Conservation (phyloP, 768 basidiomycete species). For the Gautieria morchelliformis region DNA sequence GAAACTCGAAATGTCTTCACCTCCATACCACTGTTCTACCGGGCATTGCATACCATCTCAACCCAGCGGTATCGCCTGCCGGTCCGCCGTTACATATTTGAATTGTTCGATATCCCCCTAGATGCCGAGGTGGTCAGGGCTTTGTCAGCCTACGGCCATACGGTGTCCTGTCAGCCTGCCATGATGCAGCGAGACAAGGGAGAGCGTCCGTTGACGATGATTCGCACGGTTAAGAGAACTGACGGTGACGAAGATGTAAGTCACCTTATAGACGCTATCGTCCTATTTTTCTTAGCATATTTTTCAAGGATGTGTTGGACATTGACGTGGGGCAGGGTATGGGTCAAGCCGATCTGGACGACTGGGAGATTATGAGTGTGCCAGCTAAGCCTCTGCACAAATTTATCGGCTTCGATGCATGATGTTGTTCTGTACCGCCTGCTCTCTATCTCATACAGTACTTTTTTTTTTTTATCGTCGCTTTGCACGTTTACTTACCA, state of each 20-base stretch:
- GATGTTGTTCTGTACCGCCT: neutral
- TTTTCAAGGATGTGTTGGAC: conserved; percentile 1
- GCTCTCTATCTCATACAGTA: neutral
- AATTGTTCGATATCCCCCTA: conserved; percentile 81
- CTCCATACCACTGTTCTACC: conserved; percentile 71
- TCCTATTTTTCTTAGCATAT: neutral
- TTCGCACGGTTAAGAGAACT: conserved; percentile 6
- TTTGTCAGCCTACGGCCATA: conserved; percentile 41
- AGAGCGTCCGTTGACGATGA: conserved; percentile 8
- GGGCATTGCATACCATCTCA: conserved; percentile 81
- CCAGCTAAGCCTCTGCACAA: conserved; percentile 2
- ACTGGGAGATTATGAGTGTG: conserved; percentile 5
- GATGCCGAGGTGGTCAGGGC: conserved; percentile 49
- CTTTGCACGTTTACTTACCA: neutral
- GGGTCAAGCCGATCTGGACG: neutral
- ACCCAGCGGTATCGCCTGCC: conserved; percentile 86
- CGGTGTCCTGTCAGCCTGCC: conserved; percentile 36
- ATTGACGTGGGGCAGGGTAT: conserved; percentile 4
- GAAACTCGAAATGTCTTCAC: conserved; percentile 70
- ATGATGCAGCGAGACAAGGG: neutral
- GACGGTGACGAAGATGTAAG: conserved; percentile 7
- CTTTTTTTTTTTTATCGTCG: neutral
- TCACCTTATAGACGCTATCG: neutral
- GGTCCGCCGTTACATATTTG: conserved; percentile 85
- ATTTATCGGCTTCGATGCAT: conserved; percentile 9